Base-by-base conservation (phyloP, 2,329 filamentous ascomycete species). In the Fusarium keratoplasticum region DNA sequence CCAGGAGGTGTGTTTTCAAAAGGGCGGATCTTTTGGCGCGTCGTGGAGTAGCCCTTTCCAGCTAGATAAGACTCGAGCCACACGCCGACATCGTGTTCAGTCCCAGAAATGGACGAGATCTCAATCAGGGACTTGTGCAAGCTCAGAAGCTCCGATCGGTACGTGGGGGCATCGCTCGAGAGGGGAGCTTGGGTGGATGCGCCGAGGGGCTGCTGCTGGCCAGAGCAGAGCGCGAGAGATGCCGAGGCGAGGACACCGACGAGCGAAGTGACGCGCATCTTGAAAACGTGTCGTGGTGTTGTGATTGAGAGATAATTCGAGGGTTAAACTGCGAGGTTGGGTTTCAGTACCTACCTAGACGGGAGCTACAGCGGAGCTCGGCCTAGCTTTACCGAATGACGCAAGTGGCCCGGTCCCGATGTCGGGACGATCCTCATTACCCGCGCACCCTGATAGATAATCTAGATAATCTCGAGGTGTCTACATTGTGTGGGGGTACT, bases 61-160 rank as follows among this genome's bases (percentile, higher is more conserved):
- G 86, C 81, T 7, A 98, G 89, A 78, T 94, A 94, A 1, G 88
- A 83, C 38, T 89, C 86, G 6, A 98, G 87, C 83, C 92, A 95
- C 57, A 88, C 80, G 50, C 92, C 94, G 9, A 95, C 91, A 1
- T 87, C 83, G 47, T 89, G 84, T 81, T 98, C 95, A 71, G 92
- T 87, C 54, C 89, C 89, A 4, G 89, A 91, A 71, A 95, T 88
- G 1, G 94, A 97, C 59, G 92, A 87, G 52, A 92, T 92, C 67
- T 92, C 87, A 33, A 95, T 87, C n/a, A 98, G 89, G 18, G 90
- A 88, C 62, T 91, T 90, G 84, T 97, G 95, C 14, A 97, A 88
- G 20, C 88, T 87, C 50, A 97, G 87, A 1, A 98, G 88, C 42
- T 84, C 81, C 4, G 83, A 75, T 40, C 88, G 87, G 72, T 83